Evolutionary conservation across 2,329 filamentous ascomycete species (phyloP), one percentile per base, ranked within the genome.

Genomic region (Venturiaceae sp.): DNA sequence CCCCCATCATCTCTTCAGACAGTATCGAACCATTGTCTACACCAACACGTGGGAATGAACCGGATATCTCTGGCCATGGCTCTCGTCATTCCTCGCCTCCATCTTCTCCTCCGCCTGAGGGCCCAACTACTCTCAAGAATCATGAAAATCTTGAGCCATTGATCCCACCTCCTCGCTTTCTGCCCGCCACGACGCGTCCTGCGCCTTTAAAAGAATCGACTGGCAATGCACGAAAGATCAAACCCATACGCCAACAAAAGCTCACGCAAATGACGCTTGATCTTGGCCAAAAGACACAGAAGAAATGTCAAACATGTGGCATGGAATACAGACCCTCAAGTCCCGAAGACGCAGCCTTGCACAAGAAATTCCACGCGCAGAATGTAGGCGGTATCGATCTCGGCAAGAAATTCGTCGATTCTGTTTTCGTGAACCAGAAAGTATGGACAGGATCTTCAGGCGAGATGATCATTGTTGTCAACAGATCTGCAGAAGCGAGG

Each of bases 241-340:
- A 47, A 41, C 55, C 39, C 11, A 55, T 52, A 1, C 55, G 36
- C 8, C 46, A 39, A 44, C 30, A 23, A 33, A 33, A 56, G 16
- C 52, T 59, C 21, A 60, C 55, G 6, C 59, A 60, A 44, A 23
- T 59, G 11, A 36, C 41, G 5, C 47, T 61, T 37, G 57, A 60
- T 19, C 58, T 60, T 28, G 58, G 58, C 19, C 47, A 50, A n/a
- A 33, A 32, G 32, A 34, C 46, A 21, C 57, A 36, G 23, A 44
- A 46, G 36, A 19, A 30, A 28, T 87, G 84, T 69, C 72, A 74
- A 37, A 74, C 72, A 2, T 87, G 84, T 64, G 81, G 82, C 1
- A 87, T 87, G 84, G 81, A 84, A 57, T 87, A 86, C 63, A 77
- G 83, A 34, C 80, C 83, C 3, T 85, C 83, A 0, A 80, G 80